These are phyloP conservation scores for Apiospora arundinis DNA, from an alignment of 2,329 filamentous ascomycete species.

Conservation along the genomic window DNA sequence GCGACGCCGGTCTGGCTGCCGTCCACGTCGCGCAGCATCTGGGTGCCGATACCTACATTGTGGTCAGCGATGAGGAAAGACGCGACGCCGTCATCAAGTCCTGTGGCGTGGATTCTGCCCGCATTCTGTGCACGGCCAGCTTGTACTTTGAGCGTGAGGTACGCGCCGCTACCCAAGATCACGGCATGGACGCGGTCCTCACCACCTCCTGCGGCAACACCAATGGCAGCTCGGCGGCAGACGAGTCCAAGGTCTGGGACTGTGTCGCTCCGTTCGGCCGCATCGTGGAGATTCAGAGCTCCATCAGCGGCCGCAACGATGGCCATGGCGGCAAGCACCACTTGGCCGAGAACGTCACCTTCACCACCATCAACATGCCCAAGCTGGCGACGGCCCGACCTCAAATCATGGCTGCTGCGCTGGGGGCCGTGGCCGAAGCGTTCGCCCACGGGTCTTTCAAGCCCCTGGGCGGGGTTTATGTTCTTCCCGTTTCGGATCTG, in stretches of 20 bases:
- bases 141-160: conserved; percentile 21
- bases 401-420: conserved; percentile 31
- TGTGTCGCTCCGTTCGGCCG: conserved; percentile 40
- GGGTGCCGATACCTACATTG: conserved; percentile 24
- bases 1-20: conserved; percentile 24
- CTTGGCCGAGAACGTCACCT: conserved; percentile 54
- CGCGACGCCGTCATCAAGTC: conserved; percentile 17
- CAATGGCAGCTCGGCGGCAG: conserved; percentile 36
- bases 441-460: conserved; percentile 35
- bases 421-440: conserved; percentile 35
- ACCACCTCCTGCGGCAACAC: conserved; percentile 37
- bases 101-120: conserved; percentile 19
- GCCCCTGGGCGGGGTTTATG: conserved; percentile 42
- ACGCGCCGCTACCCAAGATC: conserved; percentile 16
- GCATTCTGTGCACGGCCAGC: conserved; percentile 22
- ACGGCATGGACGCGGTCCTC: conserved; percentile 24
- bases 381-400: conserved; percentile 44
- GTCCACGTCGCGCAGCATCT: conserved; percentile 22
- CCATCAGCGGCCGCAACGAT: conserved; percentile 31
- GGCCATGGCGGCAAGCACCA: conserved; percentile 46
- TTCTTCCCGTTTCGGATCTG: conserved; percentile 42
- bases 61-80: conserved; percentile 21
- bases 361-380: conserved; percentile 53
- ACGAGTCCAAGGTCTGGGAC: conserved; percentile 40
- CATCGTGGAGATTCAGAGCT: conserved; percentile 34